Base-by-base conservation (phyloP, 2,329 filamentous ascomycete genomes). In the Thielaviopsis punctulata region DNA sequence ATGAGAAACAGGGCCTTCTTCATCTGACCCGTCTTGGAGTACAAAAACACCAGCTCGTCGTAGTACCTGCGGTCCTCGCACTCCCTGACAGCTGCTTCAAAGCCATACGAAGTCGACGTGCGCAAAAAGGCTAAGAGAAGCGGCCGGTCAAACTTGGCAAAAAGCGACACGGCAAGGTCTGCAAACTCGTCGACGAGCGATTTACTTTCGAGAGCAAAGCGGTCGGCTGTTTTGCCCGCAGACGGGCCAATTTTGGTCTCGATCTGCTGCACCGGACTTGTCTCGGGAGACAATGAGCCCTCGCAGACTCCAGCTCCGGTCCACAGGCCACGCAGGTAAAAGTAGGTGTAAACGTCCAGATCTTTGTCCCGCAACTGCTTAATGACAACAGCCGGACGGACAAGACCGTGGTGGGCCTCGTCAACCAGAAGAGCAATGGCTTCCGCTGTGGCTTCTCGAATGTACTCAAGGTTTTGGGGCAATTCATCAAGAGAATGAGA, bases 1-100 rank as follows among this genome's bases (percentile, higher is more conserved):
- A 98, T 96, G 49, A 98, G 76, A 60, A 84, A 89, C 2, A 98
- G 71, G 0, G 93, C 93, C 12, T 85, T 80, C 65, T 95, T 94
- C 59, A 87, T 92, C 64, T 95, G 82, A 0, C 92, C 92, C 0
- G 88, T 96, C 64, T 95, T 95, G 55, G 88, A 93, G 60, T 96
- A 84, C 1, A 98, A 77, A 61, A 92, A 92, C 13, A 98, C 90
- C n/a, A 96, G 76, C 63, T 98, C 92, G 36, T 87, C 84, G 47
- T 93, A 84, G 65, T 85, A 96, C 58, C 83, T 80, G 58, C 78
- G 76, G 13, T 73, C 69, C 65, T 96, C 88, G 62, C 92, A 98
- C 60, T 93, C 79, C 74, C 69, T 76, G 57, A 68, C 84, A 64
- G 68, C 86, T 79, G 74, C 82, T 60, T 92, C 87, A 59, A 95